These are phyloP conservation scores for Glonium stellatum DNA, from an alignment of 495 filamentous ascomycete genomes.

Conservation along the genomic window DNA sequence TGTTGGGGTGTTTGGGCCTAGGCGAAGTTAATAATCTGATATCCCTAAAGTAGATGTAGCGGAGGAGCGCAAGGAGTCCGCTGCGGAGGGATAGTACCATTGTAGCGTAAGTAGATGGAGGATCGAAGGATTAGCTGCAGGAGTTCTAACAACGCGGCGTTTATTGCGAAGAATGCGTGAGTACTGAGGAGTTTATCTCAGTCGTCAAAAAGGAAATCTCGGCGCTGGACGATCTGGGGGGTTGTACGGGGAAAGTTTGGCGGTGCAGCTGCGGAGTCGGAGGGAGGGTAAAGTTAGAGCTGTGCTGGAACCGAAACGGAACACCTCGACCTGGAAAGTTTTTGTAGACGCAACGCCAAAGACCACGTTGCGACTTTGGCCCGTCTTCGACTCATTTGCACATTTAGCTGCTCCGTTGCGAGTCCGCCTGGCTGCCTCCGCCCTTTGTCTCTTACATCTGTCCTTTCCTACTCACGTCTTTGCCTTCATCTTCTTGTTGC, in stretches of 20 bases:
- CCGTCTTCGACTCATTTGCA: background rate
- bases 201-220: too few species aligned
- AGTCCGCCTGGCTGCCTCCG: background rate
- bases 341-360: background rate
- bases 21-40: background rate
- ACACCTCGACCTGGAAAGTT: too few species aligned
- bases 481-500: background rate
- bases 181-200: too few species aligned
- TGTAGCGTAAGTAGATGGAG: background rate
- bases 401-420: background rate
- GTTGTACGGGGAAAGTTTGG: too few species aligned
- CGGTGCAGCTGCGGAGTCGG: too few species aligned
- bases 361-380: conserved; percentile 2
- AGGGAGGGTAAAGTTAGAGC: too few species aligned
- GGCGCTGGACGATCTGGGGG: too few species aligned
- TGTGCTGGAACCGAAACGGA: too few species aligned
- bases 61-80: background rate
- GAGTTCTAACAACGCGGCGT: too few species aligned
- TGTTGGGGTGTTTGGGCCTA: conserved; percentile 95
- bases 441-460: too few species aligned
- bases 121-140: background rate
- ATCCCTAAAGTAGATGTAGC: background rate
- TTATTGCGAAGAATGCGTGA: too few species aligned
- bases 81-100: background rate
- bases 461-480: too few species aligned